These are phyloP conservation scores for Fusarium multiceps DNA, from an alignment of 2,329 filamentous ascomycete species.

Conservation along the genomic window DNA sequence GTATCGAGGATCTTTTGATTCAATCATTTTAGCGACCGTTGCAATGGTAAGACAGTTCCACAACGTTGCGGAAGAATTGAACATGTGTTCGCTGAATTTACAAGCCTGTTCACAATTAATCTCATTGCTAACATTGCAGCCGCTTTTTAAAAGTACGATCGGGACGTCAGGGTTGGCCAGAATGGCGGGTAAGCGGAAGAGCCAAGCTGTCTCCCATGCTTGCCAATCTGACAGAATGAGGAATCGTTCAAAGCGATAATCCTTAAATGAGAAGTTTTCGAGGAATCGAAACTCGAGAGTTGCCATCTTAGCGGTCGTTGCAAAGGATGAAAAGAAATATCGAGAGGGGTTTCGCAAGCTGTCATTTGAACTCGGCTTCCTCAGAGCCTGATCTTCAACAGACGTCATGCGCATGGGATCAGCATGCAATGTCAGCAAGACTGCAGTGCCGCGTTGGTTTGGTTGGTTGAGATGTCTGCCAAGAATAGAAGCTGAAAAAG, in stretches of 20 bases:
- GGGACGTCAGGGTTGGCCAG: background rate
- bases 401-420: background rate
- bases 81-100: background rate
- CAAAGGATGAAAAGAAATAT: too few species aligned
- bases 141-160: background rate
- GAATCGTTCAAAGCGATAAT: background rate
- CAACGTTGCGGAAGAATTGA: slow-evolving; percentile 6
- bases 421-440: background rate
- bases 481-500: background rate
- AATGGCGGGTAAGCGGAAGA: background rate
- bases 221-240: background rate
- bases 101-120: background rate
- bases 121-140: background rate
- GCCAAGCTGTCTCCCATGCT: slow-evolving; percentile 2
- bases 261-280: rapidly evolving
- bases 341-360: rapidly evolving
- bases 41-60: slow-evolving; percentile 26
- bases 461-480: background rate
- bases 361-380: rapidly evolving
- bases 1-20: background rate
- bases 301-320: background rate
- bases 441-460: too few species aligned
- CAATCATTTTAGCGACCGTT: slow-evolving; percentile 1
- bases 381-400: background rate
- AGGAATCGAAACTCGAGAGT: background rate